These are phyloP conservation scores for Parvularia atlantis DNA, from an alignment of 78 protist species.

Conservation along the genomic window DNA sequence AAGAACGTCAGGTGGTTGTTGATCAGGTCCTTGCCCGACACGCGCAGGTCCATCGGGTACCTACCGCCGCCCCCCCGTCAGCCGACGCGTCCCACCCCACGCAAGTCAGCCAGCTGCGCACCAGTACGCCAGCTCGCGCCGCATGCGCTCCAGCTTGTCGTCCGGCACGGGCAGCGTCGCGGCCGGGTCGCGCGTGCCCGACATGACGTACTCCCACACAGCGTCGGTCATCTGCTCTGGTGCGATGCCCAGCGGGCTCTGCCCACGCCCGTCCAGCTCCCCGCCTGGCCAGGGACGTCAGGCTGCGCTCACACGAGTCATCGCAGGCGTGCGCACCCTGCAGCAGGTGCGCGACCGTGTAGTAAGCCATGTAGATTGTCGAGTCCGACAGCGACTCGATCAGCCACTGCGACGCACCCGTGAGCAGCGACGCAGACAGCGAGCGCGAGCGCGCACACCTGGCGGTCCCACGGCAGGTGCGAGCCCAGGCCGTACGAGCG, in stretches of 20 bases:
- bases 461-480: conserved; percentile 86
- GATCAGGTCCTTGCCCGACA: conserved; percentile 95
- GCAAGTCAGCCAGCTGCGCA: too few species aligned
- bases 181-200: conserved; percentile 9
- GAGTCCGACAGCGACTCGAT: conserved; percentile 99
- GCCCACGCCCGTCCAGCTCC: conserved; percentile 55
- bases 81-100: too few species aligned
- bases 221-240: conserved; percentile 61
- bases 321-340: conserved; percentile 33
- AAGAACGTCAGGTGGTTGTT: conserved; percentile 96
- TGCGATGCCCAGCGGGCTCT: conserved; percentile 52
- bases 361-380: conserved; percentile 99
- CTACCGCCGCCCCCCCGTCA: background rate
- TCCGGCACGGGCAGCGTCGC: conserved; percentile 23
- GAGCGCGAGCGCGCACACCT: background rate
- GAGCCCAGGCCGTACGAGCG: conserved; percentile 98
- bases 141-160: conserved; percentile 54
- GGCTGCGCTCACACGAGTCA: background rate
- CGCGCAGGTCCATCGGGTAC: conserved; percentile 57
- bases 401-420: conserved; percentile 46
- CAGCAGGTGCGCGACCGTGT: conserved; percentile 94
- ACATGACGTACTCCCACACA: conserved; percentile 39
- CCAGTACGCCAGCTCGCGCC: conserved; percentile 91
- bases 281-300: background rate
- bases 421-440: background rate